Conservation (phyloP, 495 filamentous ascomycete species). For the Collariella sp. region DNA sequence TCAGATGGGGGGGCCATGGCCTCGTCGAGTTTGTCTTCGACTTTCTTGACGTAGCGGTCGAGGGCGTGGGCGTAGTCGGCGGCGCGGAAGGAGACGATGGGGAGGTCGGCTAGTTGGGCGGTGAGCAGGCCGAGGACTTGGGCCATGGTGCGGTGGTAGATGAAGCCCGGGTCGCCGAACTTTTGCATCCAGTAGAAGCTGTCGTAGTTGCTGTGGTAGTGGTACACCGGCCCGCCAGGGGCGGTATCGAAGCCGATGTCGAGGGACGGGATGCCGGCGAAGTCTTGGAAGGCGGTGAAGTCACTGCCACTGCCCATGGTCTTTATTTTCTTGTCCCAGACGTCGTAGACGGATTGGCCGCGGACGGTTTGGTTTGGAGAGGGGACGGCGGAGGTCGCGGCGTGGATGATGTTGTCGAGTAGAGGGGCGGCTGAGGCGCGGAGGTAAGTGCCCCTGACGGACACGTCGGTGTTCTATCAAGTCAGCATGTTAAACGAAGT, state of each 20-base stretch:
- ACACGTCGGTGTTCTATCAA: slow-evolving; percentile 66
- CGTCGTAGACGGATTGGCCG: slow-evolving; percentile 64
- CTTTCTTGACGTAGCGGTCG: slow-evolving; percentile 52
- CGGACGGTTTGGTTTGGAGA: slow-evolving; percentile 77
- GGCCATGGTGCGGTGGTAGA: slow-evolving; percentile 71
- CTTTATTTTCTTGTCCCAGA: slow-evolving; percentile 59
- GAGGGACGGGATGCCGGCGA: slow-evolving; percentile 76
- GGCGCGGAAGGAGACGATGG: slow-evolving; percentile 68
- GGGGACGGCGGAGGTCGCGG: slow-evolving; percentile 57
- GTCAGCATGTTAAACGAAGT: neutral
- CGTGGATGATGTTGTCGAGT: slow-evolving; percentile 65
- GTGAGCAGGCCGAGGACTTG: slow-evolving; percentile 71
- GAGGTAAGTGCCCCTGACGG: slow-evolving; percentile 63
- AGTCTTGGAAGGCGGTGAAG: slow-evolving; percentile 87
- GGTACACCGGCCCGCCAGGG: slow-evolving; percentile 47
- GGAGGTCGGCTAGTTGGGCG: slow-evolving; percentile 70
- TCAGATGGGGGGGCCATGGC: slow-evolving; percentile 10
- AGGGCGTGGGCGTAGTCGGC: slow-evolving; percentile 63
- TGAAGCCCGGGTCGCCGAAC: slow-evolving; percentile 75
- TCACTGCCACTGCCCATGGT: slow-evolving; percentile 79
- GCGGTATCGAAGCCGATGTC: slow-evolving; percentile 69
- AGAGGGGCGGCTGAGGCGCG: slow-evolving; percentile 65
- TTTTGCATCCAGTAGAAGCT: slow-evolving; percentile 80
- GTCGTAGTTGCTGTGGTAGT: slow-evolving; percentile 92
- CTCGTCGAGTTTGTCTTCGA: slow-evolving; percentile 52